Percentiles rank a stretch among this genome's conserved stretches.
Evolutionary conservation across 1,284 basidiomycete genomes (phyloP).

Genomic region (Puccinia hordei): DNA sequence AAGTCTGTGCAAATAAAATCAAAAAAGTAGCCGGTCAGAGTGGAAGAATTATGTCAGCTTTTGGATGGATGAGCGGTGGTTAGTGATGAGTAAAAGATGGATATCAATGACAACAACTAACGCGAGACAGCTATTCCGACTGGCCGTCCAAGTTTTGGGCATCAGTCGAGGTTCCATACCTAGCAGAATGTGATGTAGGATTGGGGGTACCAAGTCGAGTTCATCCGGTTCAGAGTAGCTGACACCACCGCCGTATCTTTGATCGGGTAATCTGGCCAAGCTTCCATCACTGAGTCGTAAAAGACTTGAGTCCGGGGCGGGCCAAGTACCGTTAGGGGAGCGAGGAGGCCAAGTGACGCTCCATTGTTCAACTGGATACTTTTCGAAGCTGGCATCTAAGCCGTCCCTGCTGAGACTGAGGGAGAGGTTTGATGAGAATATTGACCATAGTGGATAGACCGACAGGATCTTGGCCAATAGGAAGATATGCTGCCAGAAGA

Average conservation of each 20-base stretch:
- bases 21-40: neutral
- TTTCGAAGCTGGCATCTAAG: conserved; percentile 36
- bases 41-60: neutral
- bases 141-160: conserved; percentile 49
- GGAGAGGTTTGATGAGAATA: conserved; percentile 17
- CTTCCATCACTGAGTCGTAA: conserved; percentile 35
- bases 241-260: conserved; percentile 32
- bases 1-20: conserved; percentile 3
- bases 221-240: conserved; percentile 28
- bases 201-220: conserved; percentile 50
- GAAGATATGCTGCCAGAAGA: conserved; percentile 43
- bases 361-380: conserved; percentile 41
- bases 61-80: neutral
- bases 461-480: conserved; percentile 17
- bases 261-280: conserved; percentile 34
- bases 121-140: conserved; percentile 47
- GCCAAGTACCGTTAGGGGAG: conserved; percentile 20
- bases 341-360: conserved; percentile 41
- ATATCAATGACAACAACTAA: conserved; percentile 7
- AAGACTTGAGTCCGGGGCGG: conserved; percentile 15
- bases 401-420: conserved; percentile 30
- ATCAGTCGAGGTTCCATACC: conserved; percentile 48
- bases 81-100: neutral
- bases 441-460: conserved; percentile 42
- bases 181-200: conserved; percentile 52